Evolutionary conservation across 306 rosid species (phyloP).

Genomic region (Lagenaria siceraria): DNA sequence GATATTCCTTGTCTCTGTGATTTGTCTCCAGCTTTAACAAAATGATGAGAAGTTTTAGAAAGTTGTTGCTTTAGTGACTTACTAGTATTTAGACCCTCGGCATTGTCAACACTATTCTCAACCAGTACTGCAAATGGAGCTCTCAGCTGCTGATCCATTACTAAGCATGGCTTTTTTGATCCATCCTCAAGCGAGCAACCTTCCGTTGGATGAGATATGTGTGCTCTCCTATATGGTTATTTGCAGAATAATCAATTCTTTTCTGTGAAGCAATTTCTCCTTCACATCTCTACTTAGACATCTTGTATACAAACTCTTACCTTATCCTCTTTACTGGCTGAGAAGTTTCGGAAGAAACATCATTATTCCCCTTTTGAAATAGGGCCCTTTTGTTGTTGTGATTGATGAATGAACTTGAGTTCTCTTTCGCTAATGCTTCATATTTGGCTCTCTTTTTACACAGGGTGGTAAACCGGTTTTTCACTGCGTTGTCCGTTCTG

Average conservation of each 20-base stretch:
- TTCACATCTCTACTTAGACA: not conserved
- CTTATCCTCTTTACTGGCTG: slow-evolving; percentile 52
- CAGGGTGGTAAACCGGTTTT: slow-evolving; percentile 86
- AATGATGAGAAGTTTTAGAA: slow-evolving; percentile 8
- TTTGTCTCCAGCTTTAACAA: slow-evolving; percentile 7
- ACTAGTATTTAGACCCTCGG: slow-evolving; percentile 42
- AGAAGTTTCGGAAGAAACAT: slow-evolving; percentile 38
- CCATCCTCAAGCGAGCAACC: slow-evolving; percentile 42
- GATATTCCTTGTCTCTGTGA: slow-evolving; percentile 5
- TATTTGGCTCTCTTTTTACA: slow-evolving; percentile 98
- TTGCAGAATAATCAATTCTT: not conserved
- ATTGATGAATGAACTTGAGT: slow-evolving; percentile 46
- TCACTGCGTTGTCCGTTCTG: slow-evolving; percentile 99
- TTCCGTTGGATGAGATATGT: slow-evolving; percentile 42
- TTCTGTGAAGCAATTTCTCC: not conserved
- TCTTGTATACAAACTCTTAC: slow-evolving; percentile 22
- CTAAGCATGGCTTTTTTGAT: slow-evolving; percentile 43
- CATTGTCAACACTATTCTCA: slow-evolving; percentile 42
- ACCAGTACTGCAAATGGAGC: slow-evolving; percentile 74
- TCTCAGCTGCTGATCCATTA: slow-evolving; percentile 43
- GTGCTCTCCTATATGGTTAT: slow-evolving; percentile 44
- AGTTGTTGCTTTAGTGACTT: slow-evolving; percentile 14
- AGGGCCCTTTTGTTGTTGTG: slow-evolving; percentile 59
- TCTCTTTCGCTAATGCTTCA: slow-evolving; percentile 87
- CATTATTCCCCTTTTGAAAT: slow-evolving; percentile 33